Conservation (phyloP, 371 early-diverging fungal species). For the Mortierella polycephala region DNA sequence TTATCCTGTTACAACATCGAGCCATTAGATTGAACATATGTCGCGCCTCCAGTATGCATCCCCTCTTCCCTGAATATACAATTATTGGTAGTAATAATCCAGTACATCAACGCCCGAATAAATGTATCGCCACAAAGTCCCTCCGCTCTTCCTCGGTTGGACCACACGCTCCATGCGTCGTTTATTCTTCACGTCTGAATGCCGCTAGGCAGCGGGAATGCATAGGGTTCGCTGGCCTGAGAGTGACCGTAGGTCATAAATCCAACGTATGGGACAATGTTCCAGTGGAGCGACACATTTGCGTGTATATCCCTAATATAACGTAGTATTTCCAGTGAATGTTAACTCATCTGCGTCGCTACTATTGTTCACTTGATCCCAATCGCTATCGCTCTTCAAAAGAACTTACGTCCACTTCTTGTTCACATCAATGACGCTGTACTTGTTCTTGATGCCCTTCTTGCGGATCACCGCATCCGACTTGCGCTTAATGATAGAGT, state of each 20-base stretch:
- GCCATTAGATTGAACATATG: too few species aligned
- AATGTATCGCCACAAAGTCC: too few species aligned
- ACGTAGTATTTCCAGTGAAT: not conserved
- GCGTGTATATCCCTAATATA: conserved; percentile 63
- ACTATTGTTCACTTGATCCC: not conserved
- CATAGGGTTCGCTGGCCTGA: conserved; percentile 34
- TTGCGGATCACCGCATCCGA: conserved; percentile 74
- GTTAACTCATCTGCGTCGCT: not conserved
- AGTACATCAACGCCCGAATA: too few species aligned
- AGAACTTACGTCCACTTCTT: conserved; percentile 72
- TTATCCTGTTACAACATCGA: too few species aligned
- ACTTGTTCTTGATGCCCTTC: conserved; percentile 76
- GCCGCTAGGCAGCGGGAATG: conserved; percentile 52
- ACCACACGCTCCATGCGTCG: too few species aligned
- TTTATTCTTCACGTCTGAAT: conserved; percentile 29
- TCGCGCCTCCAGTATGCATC: too few species aligned
- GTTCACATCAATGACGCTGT: conserved; percentile 74
- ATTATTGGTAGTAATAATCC: too few species aligned
- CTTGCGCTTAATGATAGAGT: conserved; percentile 81
- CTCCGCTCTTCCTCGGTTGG: too few species aligned
- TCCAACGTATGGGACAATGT: conserved; percentile 91
- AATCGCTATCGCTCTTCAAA: conserved; percentile 15
- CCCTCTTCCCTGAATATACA: too few species aligned
- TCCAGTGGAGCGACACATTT: conserved; percentile 87
- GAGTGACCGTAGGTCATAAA: conserved; percentile 68